phyloP scores from a whole-genome alignment of 2,329 filamentous ascomycete species.

The Kalaharituber pfeilii region DNA sequence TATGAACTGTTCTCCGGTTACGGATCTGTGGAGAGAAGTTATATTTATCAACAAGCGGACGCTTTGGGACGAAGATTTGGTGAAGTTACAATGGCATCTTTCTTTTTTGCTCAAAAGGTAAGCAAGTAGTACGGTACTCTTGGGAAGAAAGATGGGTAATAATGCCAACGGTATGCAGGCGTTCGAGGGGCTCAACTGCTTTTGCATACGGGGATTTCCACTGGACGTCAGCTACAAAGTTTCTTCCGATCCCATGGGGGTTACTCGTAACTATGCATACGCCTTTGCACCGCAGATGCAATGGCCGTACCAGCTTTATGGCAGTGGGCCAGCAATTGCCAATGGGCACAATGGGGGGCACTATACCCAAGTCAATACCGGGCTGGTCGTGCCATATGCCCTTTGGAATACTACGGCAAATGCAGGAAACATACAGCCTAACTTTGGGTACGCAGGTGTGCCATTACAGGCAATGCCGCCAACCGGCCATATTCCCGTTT shows the following conservation, averaged over 20 bases:
- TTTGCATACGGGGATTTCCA: constrained; percentile 8
- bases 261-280: neutral
- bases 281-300: neutral
- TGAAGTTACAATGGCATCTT: constrained; percentile 17
- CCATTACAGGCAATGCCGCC: neutral
- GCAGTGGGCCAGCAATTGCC: neutral
- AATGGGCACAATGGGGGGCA: neutral
- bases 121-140: neutral
- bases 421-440: neutral
- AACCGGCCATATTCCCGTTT: neutral
- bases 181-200: constrained; percentile 13
- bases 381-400: neutral
- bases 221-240: constrained; percentile 15
- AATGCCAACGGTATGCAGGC: constrained; percentile 7
- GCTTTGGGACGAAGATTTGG: constrained; percentile 15
- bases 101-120: constrained; percentile 19
- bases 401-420: constrained; percentile 1
- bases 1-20: constrained; percentile 14
- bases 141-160: neutral
- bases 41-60: constrained; percentile 15
- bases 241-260: neutral
- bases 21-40: constrained; percentile 15
- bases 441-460: neutral
- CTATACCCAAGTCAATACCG: neutral
- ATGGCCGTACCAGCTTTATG: neutral